Evolutionary conservation across 139 green algal genomes (phyloP).

Genomic region (Chlamydomonas eustigma): DNA sequence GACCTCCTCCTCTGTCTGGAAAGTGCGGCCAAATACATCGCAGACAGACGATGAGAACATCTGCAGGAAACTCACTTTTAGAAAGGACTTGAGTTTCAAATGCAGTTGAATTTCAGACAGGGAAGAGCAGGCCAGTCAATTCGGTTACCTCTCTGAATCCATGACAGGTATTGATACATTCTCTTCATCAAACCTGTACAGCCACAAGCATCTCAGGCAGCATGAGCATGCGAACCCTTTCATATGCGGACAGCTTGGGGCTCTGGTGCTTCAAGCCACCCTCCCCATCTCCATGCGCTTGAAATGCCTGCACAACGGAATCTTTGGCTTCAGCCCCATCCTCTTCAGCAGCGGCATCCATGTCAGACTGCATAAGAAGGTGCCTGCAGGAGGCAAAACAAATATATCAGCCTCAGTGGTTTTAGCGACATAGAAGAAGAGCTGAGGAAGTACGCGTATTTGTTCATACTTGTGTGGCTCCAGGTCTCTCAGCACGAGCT

Average conservation of each 20-base stretch:
- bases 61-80: no score
- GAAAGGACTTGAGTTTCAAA: no score
- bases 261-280: no score
- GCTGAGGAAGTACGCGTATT: no score
- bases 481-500: neutral
- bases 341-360: neutral
- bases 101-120: no score
- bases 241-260: neutral
- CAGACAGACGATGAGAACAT: neutral
- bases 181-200: neutral
- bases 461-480: slow-evolving; percentile 11
- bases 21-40: neutral
- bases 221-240: neutral
- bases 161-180: neutral
- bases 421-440: no score
- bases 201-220: neutral
- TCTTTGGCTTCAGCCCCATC: neutral
- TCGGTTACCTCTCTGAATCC: neutral
- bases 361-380: neutral
- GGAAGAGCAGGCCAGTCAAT: neutral
- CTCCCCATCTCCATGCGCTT: no score
- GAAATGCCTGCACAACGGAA: neutral
- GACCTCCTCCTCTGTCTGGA: neutral
- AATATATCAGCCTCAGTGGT: no score
- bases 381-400: no score